Conservation (phyloP, 192 early-diverging fungal genomes). For the Geranomyces michiganensis region DNA sequence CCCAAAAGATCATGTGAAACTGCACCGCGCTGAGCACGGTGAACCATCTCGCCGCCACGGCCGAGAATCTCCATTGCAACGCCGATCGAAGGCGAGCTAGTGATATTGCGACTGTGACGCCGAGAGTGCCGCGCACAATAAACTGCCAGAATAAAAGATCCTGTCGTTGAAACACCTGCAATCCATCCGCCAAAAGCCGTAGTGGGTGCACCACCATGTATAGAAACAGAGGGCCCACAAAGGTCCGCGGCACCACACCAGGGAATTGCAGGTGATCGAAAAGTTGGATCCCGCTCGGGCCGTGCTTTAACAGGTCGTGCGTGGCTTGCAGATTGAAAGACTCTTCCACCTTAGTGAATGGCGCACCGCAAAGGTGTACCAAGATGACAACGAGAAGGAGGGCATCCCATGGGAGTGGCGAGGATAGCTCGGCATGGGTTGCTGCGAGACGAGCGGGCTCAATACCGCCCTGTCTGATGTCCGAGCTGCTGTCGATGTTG, state of each 20-base stretch:
- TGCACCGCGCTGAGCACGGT: constrained; percentile 63
- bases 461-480: no score
- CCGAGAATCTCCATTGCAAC: constrained; percentile 62
- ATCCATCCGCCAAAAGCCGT: neutral
- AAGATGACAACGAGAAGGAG: neutral
- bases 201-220: neutral
- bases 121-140: constrained; percentile 2
- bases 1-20: constrained; percentile 92
- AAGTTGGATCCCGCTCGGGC: constrained; percentile 15
- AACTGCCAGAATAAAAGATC: constrained; percentile 1
- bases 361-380: constrained; percentile 36
- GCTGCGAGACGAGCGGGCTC: no score
- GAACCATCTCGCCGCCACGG: constrained; percentile 51
- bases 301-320: constrained; percentile 79
- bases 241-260: constrained; percentile 94
- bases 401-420: neutral
- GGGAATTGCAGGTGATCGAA: constrained; percentile 93
- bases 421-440: no score
- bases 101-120: constrained; percentile 22
- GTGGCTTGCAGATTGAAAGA: constrained; percentile 93
- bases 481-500: no score
- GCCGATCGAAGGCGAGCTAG: constrained; percentile 46
- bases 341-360: constrained; percentile 96
- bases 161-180: constrained; percentile 31
- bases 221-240: constrained; percentile 74